These are phyloP conservation scores for Actinomortierella ambigua DNA, from an alignment of 371 early-diverging fungal species.

Conservation along the genomic window DNA sequence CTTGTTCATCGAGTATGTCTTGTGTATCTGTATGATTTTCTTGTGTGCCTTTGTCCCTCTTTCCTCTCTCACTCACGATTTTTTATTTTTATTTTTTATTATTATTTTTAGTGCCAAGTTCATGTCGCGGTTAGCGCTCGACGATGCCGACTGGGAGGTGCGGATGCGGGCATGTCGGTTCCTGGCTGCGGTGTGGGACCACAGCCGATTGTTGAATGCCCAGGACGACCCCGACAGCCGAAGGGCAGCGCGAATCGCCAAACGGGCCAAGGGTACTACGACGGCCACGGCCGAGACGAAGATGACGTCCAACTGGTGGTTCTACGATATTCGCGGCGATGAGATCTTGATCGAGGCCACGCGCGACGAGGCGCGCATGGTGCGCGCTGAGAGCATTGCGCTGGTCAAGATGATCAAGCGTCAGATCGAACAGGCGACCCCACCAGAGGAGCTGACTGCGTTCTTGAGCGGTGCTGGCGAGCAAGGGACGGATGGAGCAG, in stretches of 20 bases:
- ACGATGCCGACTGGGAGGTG: constrained; percentile 65
- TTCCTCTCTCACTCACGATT: background rate
- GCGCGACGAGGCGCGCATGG: constrained; percentile 29
- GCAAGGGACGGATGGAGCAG: too few relatives aligned
- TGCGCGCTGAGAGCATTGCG: constrained; percentile 31
- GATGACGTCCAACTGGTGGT: constrained; percentile 40
- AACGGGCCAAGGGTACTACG: constrained; percentile 28
- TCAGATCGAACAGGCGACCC: constrained; percentile 4
- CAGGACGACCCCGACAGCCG: constrained; percentile 38
- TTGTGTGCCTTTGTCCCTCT: background rate
- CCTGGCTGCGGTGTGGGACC: constrained; percentile 54
- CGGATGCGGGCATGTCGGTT: constrained; percentile 55
- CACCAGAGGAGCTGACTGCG: too few relatives aligned
- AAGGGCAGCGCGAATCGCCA: constrained; percentile 33
- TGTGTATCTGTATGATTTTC: too few relatives aligned
- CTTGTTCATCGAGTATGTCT: constrained; percentile 45
- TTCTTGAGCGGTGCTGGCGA: too few relatives aligned
- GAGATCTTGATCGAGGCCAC: constrained; percentile 55
- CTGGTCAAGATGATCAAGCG: constrained; percentile 31
- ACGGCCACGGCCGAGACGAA: background rate
- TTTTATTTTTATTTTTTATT: background rate
- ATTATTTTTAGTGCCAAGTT: constrained; percentile 44
- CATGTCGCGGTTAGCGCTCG: constrained; percentile 49
- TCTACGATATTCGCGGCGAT: constrained; percentile 54
- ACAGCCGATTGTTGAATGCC: constrained; percentile 38